These are phyloP conservation scores for Fallopia convolvulus DNA, from an alignment of 148 eudicot genomes.

Conservation along the genomic window DNA sequence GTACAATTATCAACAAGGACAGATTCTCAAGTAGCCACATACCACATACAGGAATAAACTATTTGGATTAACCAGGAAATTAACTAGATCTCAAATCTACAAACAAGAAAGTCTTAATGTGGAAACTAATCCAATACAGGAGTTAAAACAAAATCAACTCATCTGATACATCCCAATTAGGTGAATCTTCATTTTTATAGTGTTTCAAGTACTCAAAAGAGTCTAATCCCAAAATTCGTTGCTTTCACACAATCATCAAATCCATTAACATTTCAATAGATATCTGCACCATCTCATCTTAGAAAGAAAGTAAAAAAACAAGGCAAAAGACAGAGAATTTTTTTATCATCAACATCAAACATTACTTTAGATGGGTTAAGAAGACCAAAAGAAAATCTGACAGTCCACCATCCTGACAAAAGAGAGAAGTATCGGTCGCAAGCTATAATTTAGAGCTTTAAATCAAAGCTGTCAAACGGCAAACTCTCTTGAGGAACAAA, in stretches of 20 bases:
- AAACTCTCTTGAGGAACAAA: background rate
- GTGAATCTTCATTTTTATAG: too few relatives aligned
- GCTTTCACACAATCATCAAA: background rate
- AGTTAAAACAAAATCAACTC: background rate
- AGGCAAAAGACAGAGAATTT: background rate
- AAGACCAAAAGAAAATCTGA: background rate
- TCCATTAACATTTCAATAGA: background rate
- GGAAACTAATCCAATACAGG: background rate
- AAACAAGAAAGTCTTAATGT: background rate
- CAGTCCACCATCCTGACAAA: slow-evolving; percentile 1
- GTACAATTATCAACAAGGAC: background rate
- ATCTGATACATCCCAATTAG: background rate
- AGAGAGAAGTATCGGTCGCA: background rate
- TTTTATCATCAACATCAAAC: background rate
- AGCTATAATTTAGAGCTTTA: background rate
- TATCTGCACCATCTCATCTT: background rate
- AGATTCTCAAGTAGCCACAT: background rate
- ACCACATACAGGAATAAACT: background rate
- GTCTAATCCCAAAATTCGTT: background rate
- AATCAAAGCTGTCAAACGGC: background rate
- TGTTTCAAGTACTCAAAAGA: background rate
- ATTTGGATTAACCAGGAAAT: background rate
- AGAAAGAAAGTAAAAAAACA: background rate
- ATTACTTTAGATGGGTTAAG: background rate
- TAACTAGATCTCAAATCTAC: background rate